Conservation (phyloP, 2,329 filamentous ascomycete species). For the Zymoseptoria ardabiliae region DNA sequence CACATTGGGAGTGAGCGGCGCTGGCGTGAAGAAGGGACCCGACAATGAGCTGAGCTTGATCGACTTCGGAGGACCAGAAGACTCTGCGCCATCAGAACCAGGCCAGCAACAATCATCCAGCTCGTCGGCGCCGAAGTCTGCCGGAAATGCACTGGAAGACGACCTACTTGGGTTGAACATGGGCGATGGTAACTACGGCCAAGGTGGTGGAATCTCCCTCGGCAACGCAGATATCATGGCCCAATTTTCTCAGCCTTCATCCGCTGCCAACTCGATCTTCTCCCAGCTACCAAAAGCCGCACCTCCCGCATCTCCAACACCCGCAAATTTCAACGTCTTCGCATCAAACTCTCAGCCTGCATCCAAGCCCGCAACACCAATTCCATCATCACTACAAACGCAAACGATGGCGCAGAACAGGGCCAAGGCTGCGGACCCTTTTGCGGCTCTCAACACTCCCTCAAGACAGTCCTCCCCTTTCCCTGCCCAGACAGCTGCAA, state of each 20-base stretch:
- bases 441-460: constrained; percentile 49
- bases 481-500: constrained; percentile 40
- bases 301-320: constrained; percentile 30
- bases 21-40: constrained; percentile 57
- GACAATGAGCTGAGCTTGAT: constrained; percentile 84
- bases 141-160: constrained; percentile 68
- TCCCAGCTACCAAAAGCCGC: constrained; percentile 18
- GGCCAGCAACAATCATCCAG: constrained; percentile 24
- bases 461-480: constrained; percentile 46
- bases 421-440: constrained; percentile 48
- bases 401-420: constrained; percentile 13
- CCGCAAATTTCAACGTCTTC: constrained; percentile 51
- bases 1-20: constrained; percentile 59
- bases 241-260: constrained; percentile 26
- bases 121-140: constrained; percentile 35
- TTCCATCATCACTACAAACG: constrained; percentile 26
- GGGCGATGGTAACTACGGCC: constrained; percentile 60
- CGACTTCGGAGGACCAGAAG: constrained; percentile 69
- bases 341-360: constrained; percentile 39
- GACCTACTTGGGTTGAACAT: constrained; percentile 86
- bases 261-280: constrained; percentile 26
- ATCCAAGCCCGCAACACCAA: constrained; percentile 45
- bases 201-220: constrained; percentile 74
- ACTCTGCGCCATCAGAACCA: constrained; percentile 34
- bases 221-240: constrained; percentile 41